Conservation (phyloP, 2,329 filamentous ascomycete genomes). For the Thyridium curvatum region DNA sequence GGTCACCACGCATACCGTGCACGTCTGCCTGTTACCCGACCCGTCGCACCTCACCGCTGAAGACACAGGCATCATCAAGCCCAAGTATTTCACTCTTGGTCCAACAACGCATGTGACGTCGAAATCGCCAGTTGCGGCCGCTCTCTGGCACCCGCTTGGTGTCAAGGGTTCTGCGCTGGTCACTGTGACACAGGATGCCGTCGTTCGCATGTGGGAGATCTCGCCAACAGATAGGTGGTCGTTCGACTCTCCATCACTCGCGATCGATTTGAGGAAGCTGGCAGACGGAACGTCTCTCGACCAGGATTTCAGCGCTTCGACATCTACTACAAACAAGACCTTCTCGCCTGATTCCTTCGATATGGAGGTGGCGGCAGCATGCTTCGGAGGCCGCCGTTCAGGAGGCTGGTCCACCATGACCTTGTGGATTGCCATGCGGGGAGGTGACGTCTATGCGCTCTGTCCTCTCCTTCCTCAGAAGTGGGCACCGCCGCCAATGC, state of each 20-base stretch:
- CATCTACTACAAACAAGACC: conserved; percentile 65
- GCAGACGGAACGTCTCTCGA: conserved; percentile 76
- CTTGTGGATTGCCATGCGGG: conserved; percentile 91
- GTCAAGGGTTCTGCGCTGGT: conserved; percentile 76
- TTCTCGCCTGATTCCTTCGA: conserved; percentile 88
- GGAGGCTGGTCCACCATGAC: conserved; percentile 97
- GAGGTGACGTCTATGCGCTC: conserved; percentile 87
- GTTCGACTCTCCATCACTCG: conserved; percentile 76
- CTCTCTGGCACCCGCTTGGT: conserved; percentile 88
- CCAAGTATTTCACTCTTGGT: conserved; percentile 86
- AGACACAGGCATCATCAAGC: conserved; percentile 63
- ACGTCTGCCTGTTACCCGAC: conserved; percentile 81
- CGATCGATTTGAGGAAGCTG: conserved; percentile 83
- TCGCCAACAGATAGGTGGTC: conserved; percentile 79
- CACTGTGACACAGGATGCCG: conserved; percentile 81
- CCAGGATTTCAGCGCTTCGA: conserved; percentile 76
- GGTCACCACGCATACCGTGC: conserved; percentile 79
- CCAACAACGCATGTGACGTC: conserved; percentile 88
- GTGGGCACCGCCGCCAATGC: conserved; percentile 71
- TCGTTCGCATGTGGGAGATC: conserved; percentile 86
- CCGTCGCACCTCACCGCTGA: conserved; percentile 65
- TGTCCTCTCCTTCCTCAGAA: conserved; percentile 83
- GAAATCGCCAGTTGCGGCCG: conserved; percentile 71
- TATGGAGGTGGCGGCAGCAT: conserved; percentile 88
- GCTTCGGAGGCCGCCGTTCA: conserved; percentile 60